A percentile compares a stretch with the other conserved stretches of the same genome.
These are phyloP conservation scores for Hyparrhenia diplandra DNA, from an alignment of 176 grass and related monocot species.

Conservation along the genomic window DNA sequence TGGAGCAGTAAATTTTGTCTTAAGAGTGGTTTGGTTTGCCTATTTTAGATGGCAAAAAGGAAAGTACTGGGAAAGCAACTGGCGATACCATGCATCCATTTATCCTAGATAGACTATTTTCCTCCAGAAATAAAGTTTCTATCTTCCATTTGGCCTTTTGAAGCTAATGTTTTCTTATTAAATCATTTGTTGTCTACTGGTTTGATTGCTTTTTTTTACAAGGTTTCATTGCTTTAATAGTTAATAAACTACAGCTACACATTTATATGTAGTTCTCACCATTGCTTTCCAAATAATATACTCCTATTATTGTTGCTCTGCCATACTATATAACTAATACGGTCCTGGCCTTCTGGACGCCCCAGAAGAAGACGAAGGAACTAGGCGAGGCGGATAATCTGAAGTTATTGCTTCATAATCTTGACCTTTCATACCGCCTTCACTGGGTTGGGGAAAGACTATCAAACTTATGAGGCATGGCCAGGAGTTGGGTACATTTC, in stretches of 20 bases:
- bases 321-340: background rate
- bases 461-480: constrained; percentile 71
- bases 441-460: constrained; percentile 64
- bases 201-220: too few species aligned
- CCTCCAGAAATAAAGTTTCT: background rate
- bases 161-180: background rate
- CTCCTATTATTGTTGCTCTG: background rate
- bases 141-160: background rate
- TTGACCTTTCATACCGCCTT: constrained; percentile 87
- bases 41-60: background rate
- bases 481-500: constrained; percentile 85
- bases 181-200: too few species aligned
- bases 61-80: constrained; percentile 1
- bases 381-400: constrained; percentile 61
- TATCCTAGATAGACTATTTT: background rate
- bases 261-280: background rate
- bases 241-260: too few species aligned
- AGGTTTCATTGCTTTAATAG: too few species aligned
- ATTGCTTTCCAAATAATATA: background rate
- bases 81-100: background rate
- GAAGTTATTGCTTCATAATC: constrained; percentile 75
- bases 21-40: background rate
- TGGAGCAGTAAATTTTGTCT: background rate
- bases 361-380: constrained; percentile 49
- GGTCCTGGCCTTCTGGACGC: constrained; percentile 1